Conservation (phyloP, 495 filamentous ascomycete genomes). For the Amniculicola lignicola region DNA sequence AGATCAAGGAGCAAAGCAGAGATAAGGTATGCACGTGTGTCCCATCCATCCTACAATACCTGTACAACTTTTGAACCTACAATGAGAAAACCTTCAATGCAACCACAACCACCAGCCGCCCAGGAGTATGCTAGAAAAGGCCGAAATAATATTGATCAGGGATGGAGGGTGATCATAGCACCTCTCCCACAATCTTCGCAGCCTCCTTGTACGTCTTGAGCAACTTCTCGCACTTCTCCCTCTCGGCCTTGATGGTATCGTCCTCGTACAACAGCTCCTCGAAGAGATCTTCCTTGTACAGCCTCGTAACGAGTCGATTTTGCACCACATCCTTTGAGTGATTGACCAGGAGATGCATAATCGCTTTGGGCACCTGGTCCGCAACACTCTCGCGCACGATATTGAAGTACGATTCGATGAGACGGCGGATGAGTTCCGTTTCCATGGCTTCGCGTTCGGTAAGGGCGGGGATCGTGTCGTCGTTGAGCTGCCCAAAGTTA, state of each 20-base stretch:
- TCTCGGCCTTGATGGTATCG: slow-evolving; percentile 91
- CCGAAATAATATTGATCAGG: background rate
- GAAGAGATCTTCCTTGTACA: slow-evolving; percentile 93
- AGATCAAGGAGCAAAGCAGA: background rate
- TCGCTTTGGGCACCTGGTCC: slow-evolving; percentile 95
- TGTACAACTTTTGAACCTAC: slow-evolving; percentile 23
- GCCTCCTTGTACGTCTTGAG: slow-evolving; percentile 93
- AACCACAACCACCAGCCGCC: background rate
- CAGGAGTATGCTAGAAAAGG: background rate
- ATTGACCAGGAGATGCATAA: slow-evolving; percentile 98
- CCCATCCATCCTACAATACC: slow-evolving; percentile 8
- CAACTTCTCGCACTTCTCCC: slow-evolving; percentile 96
- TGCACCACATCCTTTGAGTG: slow-evolving; percentile 97
- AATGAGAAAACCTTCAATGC: background rate
- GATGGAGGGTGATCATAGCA: slow-evolving; percentile 55
- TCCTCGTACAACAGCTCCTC: slow-evolving; percentile 94
- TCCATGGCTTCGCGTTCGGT: slow-evolving; percentile 95
- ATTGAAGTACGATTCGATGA: slow-evolving; percentile 97
- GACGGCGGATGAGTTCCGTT: slow-evolving; percentile 90
- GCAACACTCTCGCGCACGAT: slow-evolving; percentile 97
- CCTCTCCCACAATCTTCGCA: slow-evolving; percentile 95
- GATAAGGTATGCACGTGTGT: background rate
- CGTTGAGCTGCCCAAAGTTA: slow-evolving; percentile 42
- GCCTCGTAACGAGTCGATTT: slow-evolving; percentile 89
- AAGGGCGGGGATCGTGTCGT: slow-evolving; percentile 66